These are phyloP conservation scores for Coelastrella sp. DNA, from an alignment of 139 green algal species.

Conservation along the genomic window DNA sequence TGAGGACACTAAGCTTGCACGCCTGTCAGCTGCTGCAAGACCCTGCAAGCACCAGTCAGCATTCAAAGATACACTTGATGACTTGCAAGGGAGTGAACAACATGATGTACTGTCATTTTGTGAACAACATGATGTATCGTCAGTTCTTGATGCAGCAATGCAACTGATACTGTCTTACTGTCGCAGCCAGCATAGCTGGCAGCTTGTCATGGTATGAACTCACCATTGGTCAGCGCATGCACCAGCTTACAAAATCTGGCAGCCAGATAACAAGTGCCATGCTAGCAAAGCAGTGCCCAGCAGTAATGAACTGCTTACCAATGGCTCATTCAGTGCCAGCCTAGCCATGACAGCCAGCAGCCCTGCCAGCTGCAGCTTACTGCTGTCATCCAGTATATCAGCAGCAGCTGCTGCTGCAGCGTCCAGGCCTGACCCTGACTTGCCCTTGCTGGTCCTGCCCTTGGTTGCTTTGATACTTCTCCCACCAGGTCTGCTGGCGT, in stretches of 20 bases:
- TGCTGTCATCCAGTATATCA: neutral
- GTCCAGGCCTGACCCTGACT: neutral
- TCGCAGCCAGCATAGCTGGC: too few relatives aligned
- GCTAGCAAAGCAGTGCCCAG: neutral
- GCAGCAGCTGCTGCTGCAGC: conserved; percentile 33
- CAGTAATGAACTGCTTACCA: neutral
- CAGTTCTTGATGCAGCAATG: too few relatives aligned
- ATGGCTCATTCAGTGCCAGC: neutral
- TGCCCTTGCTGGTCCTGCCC: neutral
- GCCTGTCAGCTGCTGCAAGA: neutral
- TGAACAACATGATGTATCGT: too few relatives aligned
- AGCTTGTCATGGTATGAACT: too few relatives aligned
- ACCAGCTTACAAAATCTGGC: too few relatives aligned
- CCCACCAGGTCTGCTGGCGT: too few relatives aligned
- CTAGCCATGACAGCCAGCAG: conserved; percentile 43
- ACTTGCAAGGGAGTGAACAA: too few relatives aligned
- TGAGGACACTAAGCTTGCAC: neutral
- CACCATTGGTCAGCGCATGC: too few relatives aligned
- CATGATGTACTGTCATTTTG: neutral
- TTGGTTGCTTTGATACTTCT: neutral
- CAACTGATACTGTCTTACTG: too few relatives aligned
- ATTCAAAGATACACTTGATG: too few relatives aligned
- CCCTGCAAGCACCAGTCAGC: neutral
- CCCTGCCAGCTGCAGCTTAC: conserved; percentile 26
- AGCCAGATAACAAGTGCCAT: neutral